A percentile compares a stretch with the other conserved stretches of the same genome.
Conservation (phyloP, 2,329 filamentous ascomycete genomes). For the Hymenoscyphus linearis region DNA sequence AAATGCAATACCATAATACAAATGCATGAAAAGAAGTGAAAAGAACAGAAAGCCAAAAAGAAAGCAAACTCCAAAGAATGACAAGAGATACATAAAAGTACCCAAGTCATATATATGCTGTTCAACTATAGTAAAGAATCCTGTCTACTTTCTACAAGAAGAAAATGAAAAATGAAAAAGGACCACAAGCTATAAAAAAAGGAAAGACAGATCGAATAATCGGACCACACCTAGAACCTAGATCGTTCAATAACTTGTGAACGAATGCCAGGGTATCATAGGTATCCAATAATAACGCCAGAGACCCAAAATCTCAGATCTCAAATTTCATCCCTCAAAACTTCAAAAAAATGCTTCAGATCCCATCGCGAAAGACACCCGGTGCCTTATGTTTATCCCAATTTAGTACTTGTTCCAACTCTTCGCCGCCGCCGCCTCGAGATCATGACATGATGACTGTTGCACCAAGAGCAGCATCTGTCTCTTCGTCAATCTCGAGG, state of each 20-base stretch:
- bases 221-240: slow-evolving; percentile 1
- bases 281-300: neutral
- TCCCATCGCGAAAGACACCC: neutral
- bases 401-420: neutral
- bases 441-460: neutral
- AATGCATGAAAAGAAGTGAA: neutral
- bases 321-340: no score
- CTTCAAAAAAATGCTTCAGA: neutral
- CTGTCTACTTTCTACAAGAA: neutral
- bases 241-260: neutral
- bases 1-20: neutral
- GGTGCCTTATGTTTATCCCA: neutral
- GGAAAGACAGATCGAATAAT: neutral
- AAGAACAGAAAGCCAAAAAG: neutral
- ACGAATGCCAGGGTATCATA: slow-evolving; percentile 1
- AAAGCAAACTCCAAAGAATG: neutral
- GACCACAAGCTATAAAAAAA: no score
- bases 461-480: neutral
- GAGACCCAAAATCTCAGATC: no score
- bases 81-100: neutral
- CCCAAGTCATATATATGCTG: neutral
- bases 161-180: neutral
- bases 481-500: neutral
- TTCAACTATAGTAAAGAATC: neutral
- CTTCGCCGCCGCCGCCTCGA: no score